A percentile compares a stretch with the other conserved stretches of the same genome.
Conservation (phyloP, 2,329 filamentous ascomycete species). For the Hypoxylon sp. region DNA sequence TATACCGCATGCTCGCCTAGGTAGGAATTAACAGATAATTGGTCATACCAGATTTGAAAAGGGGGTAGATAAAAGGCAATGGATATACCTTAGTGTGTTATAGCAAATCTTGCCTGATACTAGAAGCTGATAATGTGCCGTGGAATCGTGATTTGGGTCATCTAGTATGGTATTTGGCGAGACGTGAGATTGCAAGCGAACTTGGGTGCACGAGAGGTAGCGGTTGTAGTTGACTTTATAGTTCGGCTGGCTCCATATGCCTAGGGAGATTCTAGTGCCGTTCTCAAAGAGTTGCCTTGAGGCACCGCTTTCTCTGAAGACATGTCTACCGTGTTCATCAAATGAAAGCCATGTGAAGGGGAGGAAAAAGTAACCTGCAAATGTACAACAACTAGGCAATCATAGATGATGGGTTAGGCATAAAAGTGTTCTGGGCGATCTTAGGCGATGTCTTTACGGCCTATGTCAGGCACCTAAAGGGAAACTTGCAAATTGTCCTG, state of each 20-base stretch:
- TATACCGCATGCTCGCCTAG: conserved; percentile 23
- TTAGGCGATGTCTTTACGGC: not conserved
- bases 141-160: not conserved
- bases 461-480: not conserved
- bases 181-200: not conserved
- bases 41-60: conserved; percentile 10
- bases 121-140: not conserved
- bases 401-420: too few relatives aligned
- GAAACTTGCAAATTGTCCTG: not conserved
- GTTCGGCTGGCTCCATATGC: not conserved
- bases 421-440: too few relatives aligned
- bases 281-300: too few relatives aligned
- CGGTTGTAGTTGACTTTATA: not conserved
- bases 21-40: conserved; percentile 17
- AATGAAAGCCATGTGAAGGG: too few relatives aligned
- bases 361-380: too few relatives aligned
- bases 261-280: too few relatives aligned
- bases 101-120: not conserved
- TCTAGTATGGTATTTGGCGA: not conserved
- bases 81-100: not conserved
- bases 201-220: not conserved
- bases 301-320: too few relatives aligned
- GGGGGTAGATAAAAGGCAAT: not conserved
- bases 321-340: too few relatives aligned
- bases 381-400: too few relatives aligned